Evolutionary conservation across 805 yeast genomes (phyloP).

Genomic region (Ogataea degrootiae): DNA sequence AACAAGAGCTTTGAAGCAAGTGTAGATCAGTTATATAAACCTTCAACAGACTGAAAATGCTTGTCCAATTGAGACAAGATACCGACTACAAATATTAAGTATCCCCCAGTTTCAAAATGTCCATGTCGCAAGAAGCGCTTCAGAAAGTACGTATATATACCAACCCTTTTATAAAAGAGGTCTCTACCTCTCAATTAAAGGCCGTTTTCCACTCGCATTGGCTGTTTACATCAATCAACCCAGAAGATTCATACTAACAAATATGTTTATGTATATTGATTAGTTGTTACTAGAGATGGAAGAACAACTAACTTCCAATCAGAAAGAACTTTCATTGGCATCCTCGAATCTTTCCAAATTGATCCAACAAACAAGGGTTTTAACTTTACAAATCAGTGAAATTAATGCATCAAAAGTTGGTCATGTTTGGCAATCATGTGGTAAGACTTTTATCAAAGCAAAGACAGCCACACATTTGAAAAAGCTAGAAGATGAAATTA

Average conservation of each 20-base stretch:
- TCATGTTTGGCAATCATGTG: constrained; percentile 79
- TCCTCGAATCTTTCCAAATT: constrained; percentile 45
- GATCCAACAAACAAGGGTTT: constrained; percentile 45
- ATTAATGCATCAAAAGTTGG: constrained; percentile 41
- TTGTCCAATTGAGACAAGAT: no score
- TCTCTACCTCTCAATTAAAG: no score
- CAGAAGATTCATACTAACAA: neutral
- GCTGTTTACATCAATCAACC: no score
- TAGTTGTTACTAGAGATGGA: constrained; percentile 62
- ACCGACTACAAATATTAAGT: no score
- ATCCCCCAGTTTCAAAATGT: neutral
- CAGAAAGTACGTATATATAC: constrained; percentile 20
- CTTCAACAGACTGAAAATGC: no score
- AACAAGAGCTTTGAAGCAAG: no score
- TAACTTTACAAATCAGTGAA: constrained; percentile 54
- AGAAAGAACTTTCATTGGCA: constrained; percentile 55
- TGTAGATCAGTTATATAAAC: no score
- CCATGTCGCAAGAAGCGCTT: constrained; percentile 12
- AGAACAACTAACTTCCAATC: constrained; percentile 52
- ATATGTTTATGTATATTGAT: neutral
- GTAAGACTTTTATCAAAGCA: constrained; percentile 61
- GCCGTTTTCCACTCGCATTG: no score
- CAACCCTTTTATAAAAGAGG: neutral
- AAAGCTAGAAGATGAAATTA: constrained; percentile 47
- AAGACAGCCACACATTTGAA: constrained; percentile 42